Evolutionary conservation across 192 early-diverging fungal genomes (phyloP).

Genomic region (Coemansia sp.): DNA sequence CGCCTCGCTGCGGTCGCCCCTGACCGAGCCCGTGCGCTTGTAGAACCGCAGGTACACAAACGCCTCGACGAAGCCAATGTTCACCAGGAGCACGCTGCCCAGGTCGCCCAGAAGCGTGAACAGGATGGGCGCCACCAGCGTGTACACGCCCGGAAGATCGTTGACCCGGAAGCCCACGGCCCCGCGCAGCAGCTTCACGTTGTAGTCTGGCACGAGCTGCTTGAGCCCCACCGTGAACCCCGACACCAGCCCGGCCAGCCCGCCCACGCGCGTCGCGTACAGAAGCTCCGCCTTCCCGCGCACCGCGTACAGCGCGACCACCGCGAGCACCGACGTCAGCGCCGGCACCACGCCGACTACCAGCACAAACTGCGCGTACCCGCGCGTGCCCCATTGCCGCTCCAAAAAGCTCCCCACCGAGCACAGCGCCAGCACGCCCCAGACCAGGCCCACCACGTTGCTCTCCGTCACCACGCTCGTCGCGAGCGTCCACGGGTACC

Average conservation of each 20-base stretch:
- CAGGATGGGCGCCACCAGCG: constrained; percentile 41
- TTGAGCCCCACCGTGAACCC: constrained; percentile 87
- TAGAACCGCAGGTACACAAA: constrained; percentile 90
- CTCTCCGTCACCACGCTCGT: constrained; percentile 38
- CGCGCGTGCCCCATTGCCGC: constrained; percentile 75
- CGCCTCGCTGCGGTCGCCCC: constrained; percentile 86
- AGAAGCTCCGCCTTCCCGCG: constrained; percentile 8
- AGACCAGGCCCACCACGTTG: constrained; percentile 22
- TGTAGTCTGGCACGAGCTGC: constrained; percentile 86
- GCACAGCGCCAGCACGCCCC: constrained; percentile 20
- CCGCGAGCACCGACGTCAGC: constrained; percentile 38
- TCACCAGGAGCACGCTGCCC: constrained; percentile 62
- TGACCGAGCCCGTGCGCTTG: constrained; percentile 71
- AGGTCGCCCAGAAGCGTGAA: constrained; percentile 22
- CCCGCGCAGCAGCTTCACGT: constrained; percentile 62
- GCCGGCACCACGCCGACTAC: constrained; percentile 51
- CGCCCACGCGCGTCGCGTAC: constrained; percentile 55
- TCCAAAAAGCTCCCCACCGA: constrained; percentile 77
- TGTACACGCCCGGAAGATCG: constrained; percentile 41
- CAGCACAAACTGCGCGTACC: constrained; percentile 67
- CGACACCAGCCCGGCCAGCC: constrained; percentile 66
- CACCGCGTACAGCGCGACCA: constrained; percentile 15
- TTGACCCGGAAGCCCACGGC: constrained; percentile 63
- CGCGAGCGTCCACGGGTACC: constrained; percentile 49
- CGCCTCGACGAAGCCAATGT: constrained; percentile 68